A percentile compares a stretch with the other conserved stretches of the same genome.
Conservation (phyloP, 2,329 filamentous ascomycete genomes). For the Colletotrichum acutatum region DNA sequence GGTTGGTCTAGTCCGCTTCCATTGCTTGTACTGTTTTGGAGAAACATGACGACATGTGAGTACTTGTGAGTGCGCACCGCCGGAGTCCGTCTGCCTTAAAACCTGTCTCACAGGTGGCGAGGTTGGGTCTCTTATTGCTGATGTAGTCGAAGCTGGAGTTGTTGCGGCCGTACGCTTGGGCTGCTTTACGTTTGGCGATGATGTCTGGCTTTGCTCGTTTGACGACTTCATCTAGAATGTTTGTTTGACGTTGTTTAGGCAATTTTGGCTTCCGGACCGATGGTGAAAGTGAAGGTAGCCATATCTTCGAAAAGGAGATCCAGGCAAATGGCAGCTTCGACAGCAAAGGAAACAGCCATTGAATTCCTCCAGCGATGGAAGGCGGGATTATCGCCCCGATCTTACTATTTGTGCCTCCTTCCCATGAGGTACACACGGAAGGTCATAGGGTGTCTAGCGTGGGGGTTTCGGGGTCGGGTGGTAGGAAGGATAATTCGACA, state of each 20-base stretch:
- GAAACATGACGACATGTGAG: neutral
- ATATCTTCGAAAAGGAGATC: neutral
- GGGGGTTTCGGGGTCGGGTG: no score
- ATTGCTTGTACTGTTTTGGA: neutral
- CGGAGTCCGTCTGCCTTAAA: neutral
- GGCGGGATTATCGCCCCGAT: neutral
- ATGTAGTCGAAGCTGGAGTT: neutral
- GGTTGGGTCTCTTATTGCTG: neutral
- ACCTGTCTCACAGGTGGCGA: neutral
- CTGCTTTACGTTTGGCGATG: neutral
- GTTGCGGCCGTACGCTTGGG: neutral
- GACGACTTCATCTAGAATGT: neutral
- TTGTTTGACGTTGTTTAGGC: neutral
- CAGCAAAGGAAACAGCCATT: neutral
- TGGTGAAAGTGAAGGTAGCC: neutral
- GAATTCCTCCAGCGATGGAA: neutral
- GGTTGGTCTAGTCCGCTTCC: conserved; percentile 40
- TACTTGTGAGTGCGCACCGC: neutral
- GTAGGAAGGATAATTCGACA: no score
- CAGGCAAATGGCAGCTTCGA: neutral
- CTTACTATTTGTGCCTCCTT: neutral
- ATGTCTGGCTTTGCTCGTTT: neutral
- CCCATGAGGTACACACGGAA: no score
- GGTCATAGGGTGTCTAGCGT: no score
- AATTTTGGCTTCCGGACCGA: neutral